These are phyloP conservation scores for Hypoxylon trugodes DNA, from an alignment of 495 filamentous ascomycete species.

Conservation along the genomic window DNA sequence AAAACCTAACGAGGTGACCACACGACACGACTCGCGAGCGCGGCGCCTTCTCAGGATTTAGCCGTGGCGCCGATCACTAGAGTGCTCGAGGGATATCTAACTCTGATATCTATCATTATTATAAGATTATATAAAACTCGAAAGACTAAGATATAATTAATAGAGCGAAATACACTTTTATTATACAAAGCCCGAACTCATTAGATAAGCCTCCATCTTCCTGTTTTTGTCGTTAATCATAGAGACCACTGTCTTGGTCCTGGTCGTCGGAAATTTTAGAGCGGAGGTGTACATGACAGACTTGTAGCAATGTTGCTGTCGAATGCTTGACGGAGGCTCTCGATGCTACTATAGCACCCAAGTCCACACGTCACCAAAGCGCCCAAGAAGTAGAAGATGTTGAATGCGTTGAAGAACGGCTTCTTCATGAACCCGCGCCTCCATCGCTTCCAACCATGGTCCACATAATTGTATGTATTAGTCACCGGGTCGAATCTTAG, in stretches of 20 bases:
- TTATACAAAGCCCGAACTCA: too few relatives aligned
- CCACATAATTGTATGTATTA: constrained; percentile 39
- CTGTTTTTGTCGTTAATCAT: too few relatives aligned
- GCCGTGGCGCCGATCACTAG: too few relatives aligned
- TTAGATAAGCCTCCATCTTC: too few relatives aligned
- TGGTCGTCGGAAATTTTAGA: constrained; percentile 16
- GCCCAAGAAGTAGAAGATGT: constrained; percentile 45
- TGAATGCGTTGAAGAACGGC: constrained; percentile 42
- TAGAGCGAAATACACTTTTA: too few relatives aligned
- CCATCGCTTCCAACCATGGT: constrained; percentile 40
- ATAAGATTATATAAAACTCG: too few relatives aligned
- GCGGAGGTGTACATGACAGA: constrained; percentile 42
- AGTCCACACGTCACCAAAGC: constrained; percentile 42
- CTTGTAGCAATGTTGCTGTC: constrained; percentile 39
- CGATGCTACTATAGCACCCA: constrained; percentile 44
- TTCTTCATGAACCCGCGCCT: constrained; percentile 44
- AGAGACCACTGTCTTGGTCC: not conserved
- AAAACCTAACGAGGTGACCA: too few relatives aligned
- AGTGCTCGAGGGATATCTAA: too few relatives aligned
- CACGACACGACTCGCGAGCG: too few relatives aligned
- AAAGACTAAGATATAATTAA: too few relatives aligned
- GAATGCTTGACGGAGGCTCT: constrained; percentile 40
- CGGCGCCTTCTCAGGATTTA: too few relatives aligned
- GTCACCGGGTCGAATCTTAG: constrained; percentile 33
- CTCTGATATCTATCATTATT: too few relatives aligned